Percentiles rank a stretch among this genome's conserved stretches.
Evolutionary conservation across 768 basidiomycete species (phyloP).

Genomic region (Boletellus ananas): DNA sequence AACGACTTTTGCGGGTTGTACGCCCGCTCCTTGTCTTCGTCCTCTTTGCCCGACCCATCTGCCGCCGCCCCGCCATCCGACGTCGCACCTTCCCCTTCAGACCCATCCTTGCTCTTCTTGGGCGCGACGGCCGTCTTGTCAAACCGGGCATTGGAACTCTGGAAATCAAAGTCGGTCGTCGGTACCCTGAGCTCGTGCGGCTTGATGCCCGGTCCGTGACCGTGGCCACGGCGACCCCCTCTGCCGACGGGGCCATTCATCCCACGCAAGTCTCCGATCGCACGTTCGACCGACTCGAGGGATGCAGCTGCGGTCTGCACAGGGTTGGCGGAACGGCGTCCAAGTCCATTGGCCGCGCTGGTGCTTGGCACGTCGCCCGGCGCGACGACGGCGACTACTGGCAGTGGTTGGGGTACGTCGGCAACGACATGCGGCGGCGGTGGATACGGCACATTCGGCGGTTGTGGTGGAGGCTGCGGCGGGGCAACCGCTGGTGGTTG

Average conservation of each 20-base stretch:
- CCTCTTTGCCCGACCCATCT: conserved; percentile 29
- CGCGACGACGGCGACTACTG: conserved; percentile 17
- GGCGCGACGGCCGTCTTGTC: conserved; percentile 62
- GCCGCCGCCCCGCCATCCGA: conserved; percentile 26
- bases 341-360: conserved; percentile 22
- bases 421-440: conserved; percentile 25
- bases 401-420: conserved; percentile 25
- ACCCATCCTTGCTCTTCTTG: conserved; percentile 29
- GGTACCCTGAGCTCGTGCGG: conserved; percentile 53
- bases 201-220: conserved; percentile 28
- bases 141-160: conserved; percentile 72
- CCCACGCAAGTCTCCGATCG: conserved; percentile 47
- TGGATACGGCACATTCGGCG: conserved; percentile 25
- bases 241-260: conserved; percentile 35
- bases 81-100: conserved; percentile 30
- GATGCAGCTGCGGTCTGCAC: conserved; percentile 73
- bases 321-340: conserved; percentile 41
- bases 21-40: conserved; percentile 43
- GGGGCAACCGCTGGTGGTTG: conserved; percentile 32
- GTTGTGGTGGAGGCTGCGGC: conserved; percentile 29
- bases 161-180: conserved; percentile 78
- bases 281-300: conserved; percentile 65
- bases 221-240: conserved; percentile 36
- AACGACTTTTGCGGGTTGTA: conserved; percentile 79
- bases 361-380: conserved; percentile 24